Evolutionary conservation across 768 basidiomycete genomes (phyloP).

Genomic region (Auricularia auricula-judae): DNA sequence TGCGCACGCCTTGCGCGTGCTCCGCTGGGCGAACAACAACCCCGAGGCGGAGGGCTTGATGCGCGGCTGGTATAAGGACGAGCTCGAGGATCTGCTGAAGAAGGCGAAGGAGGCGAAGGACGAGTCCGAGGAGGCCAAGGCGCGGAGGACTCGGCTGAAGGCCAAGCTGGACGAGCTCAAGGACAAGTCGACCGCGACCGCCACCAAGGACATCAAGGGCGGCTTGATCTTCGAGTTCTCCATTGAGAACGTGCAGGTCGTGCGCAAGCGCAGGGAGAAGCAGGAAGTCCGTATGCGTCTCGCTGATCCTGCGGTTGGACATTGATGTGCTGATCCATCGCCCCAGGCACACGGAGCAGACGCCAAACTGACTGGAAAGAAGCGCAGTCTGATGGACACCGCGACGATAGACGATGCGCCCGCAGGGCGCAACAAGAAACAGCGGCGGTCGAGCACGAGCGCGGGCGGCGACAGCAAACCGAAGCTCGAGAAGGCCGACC

Average conservation of each 20-base stretch:
- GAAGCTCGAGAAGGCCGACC: not conserved
- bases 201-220: slow-evolving; percentile 31
- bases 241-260: slow-evolving; percentile 88
- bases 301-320: not conserved
- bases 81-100: slow-evolving; percentile 48
- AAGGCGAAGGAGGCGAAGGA: slow-evolving; percentile 29
- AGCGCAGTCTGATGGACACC: not conserved
- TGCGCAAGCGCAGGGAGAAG: slow-evolving; percentile 57
- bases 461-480: not conserved
- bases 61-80: slow-evolving; percentile 78
- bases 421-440: not conserved
- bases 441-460: not conserved
- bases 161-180: slow-evolving; percentile 33
- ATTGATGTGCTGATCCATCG: not conserved
- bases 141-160: slow-evolving; percentile 47
- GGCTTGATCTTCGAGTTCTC: slow-evolving; percentile 88
- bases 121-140: slow-evolving; percentile 26
- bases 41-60: slow-evolving; percentile 51
- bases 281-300: slow-evolving; percentile 21
- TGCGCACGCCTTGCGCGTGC: slow-evolving; percentile 78
- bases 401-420: not conserved
- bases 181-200: slow-evolving; percentile 19
- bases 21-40: slow-evolving; percentile 95
- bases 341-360: not conserved
- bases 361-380: not conserved